A percentile compares a stretch with the other conserved stretches of the same genome.
phyloP scores from a whole-genome alignment of 208 protist genomes.

The Phytomonas sp. region DNA sequence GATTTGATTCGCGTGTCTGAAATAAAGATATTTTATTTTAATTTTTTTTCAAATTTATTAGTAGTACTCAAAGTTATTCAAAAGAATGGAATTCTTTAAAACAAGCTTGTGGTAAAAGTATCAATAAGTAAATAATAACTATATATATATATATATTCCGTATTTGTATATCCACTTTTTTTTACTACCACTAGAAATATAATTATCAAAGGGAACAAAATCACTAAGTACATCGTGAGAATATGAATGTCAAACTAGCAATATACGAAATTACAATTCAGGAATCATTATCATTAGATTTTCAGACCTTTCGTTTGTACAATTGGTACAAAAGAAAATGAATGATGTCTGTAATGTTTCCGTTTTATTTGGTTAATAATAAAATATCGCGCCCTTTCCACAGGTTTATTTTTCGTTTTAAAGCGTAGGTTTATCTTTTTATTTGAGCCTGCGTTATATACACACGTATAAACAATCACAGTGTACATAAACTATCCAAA shows the following conservation, averaged over 20 bases:
- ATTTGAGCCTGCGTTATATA: not conserved
- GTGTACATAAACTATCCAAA: not conserved
- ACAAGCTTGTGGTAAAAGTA: not conserved
- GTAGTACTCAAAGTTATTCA: not conserved
- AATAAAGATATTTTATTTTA: not conserved
- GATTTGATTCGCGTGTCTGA: not conserved
- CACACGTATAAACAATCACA: not conserved
- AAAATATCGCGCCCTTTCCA: not conserved
- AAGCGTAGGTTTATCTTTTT: not conserved
- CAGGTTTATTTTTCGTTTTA: not conserved
- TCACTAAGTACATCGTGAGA: not conserved
- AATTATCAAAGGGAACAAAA: not conserved
- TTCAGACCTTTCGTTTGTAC: not conserved
- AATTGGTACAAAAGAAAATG: not conserved
- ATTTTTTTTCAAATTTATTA: not conserved
- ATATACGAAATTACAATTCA: not conserved
- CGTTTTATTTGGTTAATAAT: not conserved
- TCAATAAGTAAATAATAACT: not conserved
- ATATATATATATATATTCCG: constrained; percentile 1
- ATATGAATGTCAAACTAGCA: not conserved
- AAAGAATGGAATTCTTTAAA: not conserved
- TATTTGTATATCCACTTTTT: not conserved
- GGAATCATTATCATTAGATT: not conserved
- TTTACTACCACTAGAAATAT: not conserved
- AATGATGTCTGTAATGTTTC: not conserved